Evolutionary conservation across 306 rosid genomes (phyloP).

Genomic region (Alnus rubra): DNA sequence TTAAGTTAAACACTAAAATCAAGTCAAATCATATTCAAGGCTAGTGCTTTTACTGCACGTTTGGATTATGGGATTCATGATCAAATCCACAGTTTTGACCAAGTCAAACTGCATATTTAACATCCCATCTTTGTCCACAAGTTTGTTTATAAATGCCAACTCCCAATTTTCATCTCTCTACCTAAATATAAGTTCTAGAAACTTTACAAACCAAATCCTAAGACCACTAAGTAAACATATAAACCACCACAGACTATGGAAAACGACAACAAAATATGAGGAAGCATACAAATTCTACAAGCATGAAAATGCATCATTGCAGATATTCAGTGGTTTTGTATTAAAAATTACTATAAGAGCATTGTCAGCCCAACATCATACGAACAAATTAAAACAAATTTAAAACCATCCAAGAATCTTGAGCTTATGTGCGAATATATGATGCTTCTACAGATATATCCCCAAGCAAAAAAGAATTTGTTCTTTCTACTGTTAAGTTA

Average conservation of each 20-base stretch:
- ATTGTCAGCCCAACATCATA: neutral
- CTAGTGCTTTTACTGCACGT: neutral
- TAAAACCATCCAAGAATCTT: neutral
- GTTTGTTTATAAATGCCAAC: neutral
- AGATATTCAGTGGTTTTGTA: neutral
- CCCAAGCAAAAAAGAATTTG: neutral
- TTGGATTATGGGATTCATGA: neutral
- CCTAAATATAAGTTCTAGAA: neutral
- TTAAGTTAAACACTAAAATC: neutral
- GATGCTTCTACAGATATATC: neutral
- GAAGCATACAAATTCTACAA: neutral
- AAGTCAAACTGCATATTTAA: no score
- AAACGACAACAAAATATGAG: neutral
- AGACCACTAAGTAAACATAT: neutral
- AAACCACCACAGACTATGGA: neutral
- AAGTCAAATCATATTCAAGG: neutral
- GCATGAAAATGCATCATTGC: neutral
- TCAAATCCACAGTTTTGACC: neutral
- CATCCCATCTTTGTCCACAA: neutral
- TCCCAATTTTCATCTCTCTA: neutral
- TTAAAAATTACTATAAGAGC: neutral
- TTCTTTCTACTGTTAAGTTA: neutral
- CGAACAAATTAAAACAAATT: neutral
- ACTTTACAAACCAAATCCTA: neutral
- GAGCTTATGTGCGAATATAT: neutral